These are phyloP conservation scores for Glutinoglossum americanum DNA, from an alignment of 495 filamentous ascomycete species.

Conservation along the genomic window DNA sequence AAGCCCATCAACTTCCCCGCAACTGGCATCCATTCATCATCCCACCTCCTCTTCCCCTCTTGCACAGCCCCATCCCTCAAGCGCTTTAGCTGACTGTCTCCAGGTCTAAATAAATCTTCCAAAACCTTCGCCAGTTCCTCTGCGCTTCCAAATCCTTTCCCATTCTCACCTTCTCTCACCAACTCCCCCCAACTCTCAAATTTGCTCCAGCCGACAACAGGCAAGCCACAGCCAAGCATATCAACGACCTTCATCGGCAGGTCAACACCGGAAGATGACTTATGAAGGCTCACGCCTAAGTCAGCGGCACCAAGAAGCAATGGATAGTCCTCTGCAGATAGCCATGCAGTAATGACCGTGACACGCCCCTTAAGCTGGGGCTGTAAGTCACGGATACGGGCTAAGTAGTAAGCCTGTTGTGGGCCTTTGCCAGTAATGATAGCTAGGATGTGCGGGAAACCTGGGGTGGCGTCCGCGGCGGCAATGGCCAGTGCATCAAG, in stretches of 20 bases:
- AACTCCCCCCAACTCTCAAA: constrained; percentile 79
- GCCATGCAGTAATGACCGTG: constrained; percentile 58
- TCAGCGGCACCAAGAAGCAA: constrained; percentile 70
- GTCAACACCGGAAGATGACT: constrained; percentile 81
- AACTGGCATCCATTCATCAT: constrained; percentile 79
- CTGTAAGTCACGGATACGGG: constrained; percentile 36
- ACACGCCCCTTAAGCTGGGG: constrained; percentile 35
- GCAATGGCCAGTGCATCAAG: constrained; percentile 68
- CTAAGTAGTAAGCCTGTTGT: constrained; percentile 50
- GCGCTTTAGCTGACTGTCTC: constrained; percentile 27
- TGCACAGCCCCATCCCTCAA: constrained; percentile 51
- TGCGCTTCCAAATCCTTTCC: constrained; percentile 51
- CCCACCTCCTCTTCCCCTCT: constrained; percentile 67
- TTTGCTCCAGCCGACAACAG: constrained; percentile 63
- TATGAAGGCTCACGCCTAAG: constrained; percentile 78
- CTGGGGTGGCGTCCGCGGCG: constrained; percentile 17
- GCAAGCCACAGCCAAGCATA: constrained; percentile 87
- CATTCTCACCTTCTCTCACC: constrained; percentile 69
- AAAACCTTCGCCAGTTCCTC: constrained; percentile 36
- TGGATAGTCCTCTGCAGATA: constrained; percentile 68
- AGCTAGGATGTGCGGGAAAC: constrained; percentile 41
- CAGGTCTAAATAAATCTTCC: constrained; percentile 34
- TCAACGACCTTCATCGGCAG: constrained; percentile 99
- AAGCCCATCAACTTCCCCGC: constrained; percentile 51
- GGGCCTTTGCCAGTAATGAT: constrained; percentile 92